Evolutionary conservation across 1,284 basidiomycete genomes (phyloP).

Genomic region (Sanguinoderma infundibulare): DNA sequence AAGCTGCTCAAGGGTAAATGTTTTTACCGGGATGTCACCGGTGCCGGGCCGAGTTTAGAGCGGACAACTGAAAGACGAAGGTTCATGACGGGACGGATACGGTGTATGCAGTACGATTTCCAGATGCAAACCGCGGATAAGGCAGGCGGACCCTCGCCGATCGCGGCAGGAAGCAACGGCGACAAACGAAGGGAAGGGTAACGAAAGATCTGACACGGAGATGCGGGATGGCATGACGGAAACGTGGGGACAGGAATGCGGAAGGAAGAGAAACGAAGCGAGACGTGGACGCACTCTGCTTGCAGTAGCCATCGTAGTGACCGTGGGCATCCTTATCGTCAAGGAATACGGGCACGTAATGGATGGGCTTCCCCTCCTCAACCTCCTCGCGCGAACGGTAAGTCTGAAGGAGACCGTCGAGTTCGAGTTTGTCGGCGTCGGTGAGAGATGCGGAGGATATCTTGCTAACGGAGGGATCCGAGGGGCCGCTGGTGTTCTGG

Average conservation of each 20-base stretch:
- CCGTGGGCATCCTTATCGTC: slow-evolving; percentile 90
- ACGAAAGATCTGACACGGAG: neutral
- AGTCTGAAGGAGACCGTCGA: slow-evolving; percentile 62
- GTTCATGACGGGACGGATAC: slow-evolving; percentile 9
- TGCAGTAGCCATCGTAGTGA: slow-evolving; percentile 98
- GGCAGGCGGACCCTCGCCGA: slow-evolving; percentile 2
- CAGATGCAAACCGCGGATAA: slow-evolving; percentile 3
- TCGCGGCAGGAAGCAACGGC: neutral
- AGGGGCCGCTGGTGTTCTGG: slow-evolving; percentile 16
- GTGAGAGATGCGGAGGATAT: slow-evolving; percentile 59
- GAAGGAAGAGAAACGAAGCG: neutral
- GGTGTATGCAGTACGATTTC: slow-evolving; percentile 10
- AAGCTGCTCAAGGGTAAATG: slow-evolving; percentile 1
- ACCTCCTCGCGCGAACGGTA: slow-evolving; percentile 64
- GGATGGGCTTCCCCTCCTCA: slow-evolving; percentile 48
- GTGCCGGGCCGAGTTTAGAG: slow-evolving; percentile 18
- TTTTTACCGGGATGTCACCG: slow-evolving; percentile 12
- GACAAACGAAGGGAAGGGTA: neutral
- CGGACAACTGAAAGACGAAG: slow-evolving; percentile 1
- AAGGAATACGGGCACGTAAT: slow-evolving; percentile 91
- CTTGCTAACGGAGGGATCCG: slow-evolving; percentile 29
- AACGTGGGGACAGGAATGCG: neutral
- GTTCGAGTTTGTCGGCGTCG: slow-evolving; percentile 60
- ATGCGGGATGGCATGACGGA: too few species aligned
- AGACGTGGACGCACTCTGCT: slow-evolving; percentile 73